phyloP scores from a whole-genome alignment of 2,329 filamentous ascomycete genomes.

The Drechslerella dactyloides region DNA sequence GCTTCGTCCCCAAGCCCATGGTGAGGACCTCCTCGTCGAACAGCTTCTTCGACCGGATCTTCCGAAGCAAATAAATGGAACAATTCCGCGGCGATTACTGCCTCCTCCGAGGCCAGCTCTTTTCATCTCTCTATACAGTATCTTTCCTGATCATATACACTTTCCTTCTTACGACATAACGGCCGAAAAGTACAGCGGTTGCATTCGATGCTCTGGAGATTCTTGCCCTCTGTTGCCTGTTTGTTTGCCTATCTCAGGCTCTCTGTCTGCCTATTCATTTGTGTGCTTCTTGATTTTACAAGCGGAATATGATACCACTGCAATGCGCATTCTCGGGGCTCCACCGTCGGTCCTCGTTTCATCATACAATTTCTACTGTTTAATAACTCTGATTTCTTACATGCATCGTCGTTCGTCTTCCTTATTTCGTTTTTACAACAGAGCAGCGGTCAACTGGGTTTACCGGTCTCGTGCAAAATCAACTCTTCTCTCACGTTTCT shows the following conservation, averaged over 20 bases:
- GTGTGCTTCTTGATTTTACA: neutral
- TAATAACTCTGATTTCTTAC: no score
- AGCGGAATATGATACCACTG: conserved; percentile 40
- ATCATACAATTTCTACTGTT: conserved; percentile 6
- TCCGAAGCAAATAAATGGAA: conserved; percentile 24
- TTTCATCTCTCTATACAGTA: conserved; percentile 13
- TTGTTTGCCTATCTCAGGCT: conserved; percentile 9
- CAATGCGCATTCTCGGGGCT: conserved; percentile 19
- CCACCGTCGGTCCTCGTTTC: conserved; percentile 2
- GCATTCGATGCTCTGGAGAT: neutral
- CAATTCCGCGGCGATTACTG: no score
- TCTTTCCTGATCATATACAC: no score
- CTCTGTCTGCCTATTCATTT: neutral
- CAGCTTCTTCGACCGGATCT: conserved; percentile 41
- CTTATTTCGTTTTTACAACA: neutral
- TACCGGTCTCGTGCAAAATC: neutral
- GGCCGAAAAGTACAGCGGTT: neutral
- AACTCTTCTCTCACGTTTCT: neutral
- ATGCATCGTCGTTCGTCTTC: no score
- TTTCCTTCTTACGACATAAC: neutral
- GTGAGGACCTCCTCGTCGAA: conserved; percentile 19
- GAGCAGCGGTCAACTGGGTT: neutral
- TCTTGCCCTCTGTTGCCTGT: neutral
- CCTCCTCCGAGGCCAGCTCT: neutral
- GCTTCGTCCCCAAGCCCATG: conserved; percentile 40